Percentiles rank a stretch among this genome's conserved stretches.
Conservation (phyloP, 805 yeast genomes). For the Maudiozyma pseudohumilis region DNA sequence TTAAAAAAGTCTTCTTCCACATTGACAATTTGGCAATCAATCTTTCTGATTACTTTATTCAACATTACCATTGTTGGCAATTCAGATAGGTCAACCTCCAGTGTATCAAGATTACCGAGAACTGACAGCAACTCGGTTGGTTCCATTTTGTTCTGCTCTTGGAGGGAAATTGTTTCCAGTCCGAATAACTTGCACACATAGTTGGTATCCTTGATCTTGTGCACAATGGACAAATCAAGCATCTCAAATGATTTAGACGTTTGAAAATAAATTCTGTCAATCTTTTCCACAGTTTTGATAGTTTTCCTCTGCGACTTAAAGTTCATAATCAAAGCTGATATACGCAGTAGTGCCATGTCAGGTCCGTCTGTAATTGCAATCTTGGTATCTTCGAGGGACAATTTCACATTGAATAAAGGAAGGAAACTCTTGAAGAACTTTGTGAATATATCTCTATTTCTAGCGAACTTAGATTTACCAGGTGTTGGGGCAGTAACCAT, state of each 20-base stretch:
- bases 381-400: conserved; percentile 34
- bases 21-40: conserved; percentile 18
- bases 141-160: conserved; percentile 13
- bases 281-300: conserved; percentile 5
- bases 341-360: conserved; percentile 24
- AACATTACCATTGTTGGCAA: conserved; percentile 23
- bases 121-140: conserved; percentile 16
- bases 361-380: conserved; percentile 27
- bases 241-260: conserved; percentile 15
- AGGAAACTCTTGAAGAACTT: conserved; percentile 19
- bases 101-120: conserved; percentile 18
- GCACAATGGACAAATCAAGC: conserved; percentile 16
- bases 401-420: conserved; percentile 29
- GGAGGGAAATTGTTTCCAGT: conserved; percentile 16
- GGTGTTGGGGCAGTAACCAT: conserved; percentile 5
- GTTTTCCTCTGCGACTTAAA: conserved; percentile 15
- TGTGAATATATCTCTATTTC: conserved; percentile 4
- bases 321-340: conserved; percentile 21
- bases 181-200: conserved; percentile 15
- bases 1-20: conserved; percentile 26
- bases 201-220: conserved; percentile 10
- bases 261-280: conserved; percentile 12
- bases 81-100: conserved; percentile 21
- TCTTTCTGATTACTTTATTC: conserved; percentile 16
- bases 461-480: background rate